Base-by-base conservation (phyloP, 305 asterid species). In the Solanum hybrid region DNA sequence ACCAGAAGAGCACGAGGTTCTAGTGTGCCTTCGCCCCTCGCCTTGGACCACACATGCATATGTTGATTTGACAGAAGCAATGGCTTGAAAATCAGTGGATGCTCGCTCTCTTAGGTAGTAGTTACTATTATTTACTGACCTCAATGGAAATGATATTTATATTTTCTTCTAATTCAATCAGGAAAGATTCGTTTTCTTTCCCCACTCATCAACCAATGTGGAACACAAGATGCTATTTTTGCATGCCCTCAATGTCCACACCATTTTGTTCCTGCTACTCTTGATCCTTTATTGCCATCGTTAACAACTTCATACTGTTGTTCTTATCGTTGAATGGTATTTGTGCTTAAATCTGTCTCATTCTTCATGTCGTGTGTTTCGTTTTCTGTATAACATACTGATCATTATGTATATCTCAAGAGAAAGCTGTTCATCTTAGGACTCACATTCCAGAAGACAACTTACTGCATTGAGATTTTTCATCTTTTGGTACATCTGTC, bases 1-100 rank as follows among this genome's bases (percentile, higher is more conserved):
- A 91, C 94, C 94, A 14, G 95, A 93, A 88, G 94, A 92, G 85
- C 95, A 92, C 10, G 94, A 93, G 87, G 95, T 93, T 35, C 92
- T 72, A 13, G 95, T 93, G 81, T 93, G 95, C 79, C 95, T 93
- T 27, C 94, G 93, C 85, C 93, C 95, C 78, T 92, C 95, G 42
- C 92, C 95, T 85, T 92, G 92, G 92, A 90, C 91, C 11, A 92
- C 91, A 85, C 92, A 92, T 26, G 76, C 94, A 14, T 92, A 88
- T 42, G 94, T 88, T 72, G 92, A 91, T 89, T 79, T 93, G 88
- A 91, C 92, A 85, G 93, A 91, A 86, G 90, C 93, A 26, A 35
- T 92, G 92, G 89, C 90, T 77, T 92, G 90, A 91, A 56, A 27
- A 79, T 73, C 72, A 80, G 91, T 81, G 36, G 71, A 9, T 26